phyloP scores from a whole-genome alignment of 495 filamentous ascomycete genomes.

The Platismatia glauca region DNA sequence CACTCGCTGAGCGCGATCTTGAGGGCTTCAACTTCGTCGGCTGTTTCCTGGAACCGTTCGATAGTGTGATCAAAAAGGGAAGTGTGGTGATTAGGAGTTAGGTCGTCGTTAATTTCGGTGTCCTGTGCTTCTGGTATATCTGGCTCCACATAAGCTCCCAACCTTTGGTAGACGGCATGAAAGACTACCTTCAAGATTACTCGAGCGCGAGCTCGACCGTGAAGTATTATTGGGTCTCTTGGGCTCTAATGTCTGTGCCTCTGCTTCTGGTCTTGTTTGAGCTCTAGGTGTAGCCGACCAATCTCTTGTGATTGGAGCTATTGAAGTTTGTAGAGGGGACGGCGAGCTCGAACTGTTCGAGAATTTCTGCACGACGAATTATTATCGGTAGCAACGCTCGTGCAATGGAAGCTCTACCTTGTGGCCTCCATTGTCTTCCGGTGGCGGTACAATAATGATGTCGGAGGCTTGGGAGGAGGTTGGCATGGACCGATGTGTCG shows the following conservation, averaged over 20 bases:
- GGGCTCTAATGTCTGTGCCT: conserved; percentile 46
- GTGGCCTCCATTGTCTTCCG: conserved; percentile 20
- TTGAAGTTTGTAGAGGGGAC: conserved; percentile 59
- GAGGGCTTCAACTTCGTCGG: conserved; percentile 63
- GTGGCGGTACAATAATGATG: conserved; percentile 28
- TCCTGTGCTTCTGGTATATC: conserved; percentile 41
- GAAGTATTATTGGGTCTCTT: conserved; percentile 24
- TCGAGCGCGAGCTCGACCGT: conserved; percentile 34
- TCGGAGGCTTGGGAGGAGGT: conserved; percentile 28
- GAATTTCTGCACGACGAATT: conserved; percentile 21
- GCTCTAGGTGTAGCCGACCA: conserved; percentile 68
- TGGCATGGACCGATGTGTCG: conserved; percentile 22
- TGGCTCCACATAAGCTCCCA: conserved; percentile 17
- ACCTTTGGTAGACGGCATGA: background rate
- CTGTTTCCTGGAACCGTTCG: conserved; percentile 38
- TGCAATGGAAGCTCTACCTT: conserved; percentile 28
- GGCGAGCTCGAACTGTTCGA: conserved; percentile 37
- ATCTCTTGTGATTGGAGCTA: conserved; percentile 49
- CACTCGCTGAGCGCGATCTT: conserved; percentile 75
- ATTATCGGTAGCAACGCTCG: background rate
- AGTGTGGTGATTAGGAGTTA: conserved; percentile 30
- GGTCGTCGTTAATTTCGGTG: conserved; percentile 28
- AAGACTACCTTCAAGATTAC: conserved; percentile 63
- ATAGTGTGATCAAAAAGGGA: conserved; percentile 32
- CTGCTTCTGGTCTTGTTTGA: conserved; percentile 63